Evolutionary conservation across 495 filamentous ascomycete species (phyloP).

Genomic region (Friedmanniomyces endolithicus): DNA sequence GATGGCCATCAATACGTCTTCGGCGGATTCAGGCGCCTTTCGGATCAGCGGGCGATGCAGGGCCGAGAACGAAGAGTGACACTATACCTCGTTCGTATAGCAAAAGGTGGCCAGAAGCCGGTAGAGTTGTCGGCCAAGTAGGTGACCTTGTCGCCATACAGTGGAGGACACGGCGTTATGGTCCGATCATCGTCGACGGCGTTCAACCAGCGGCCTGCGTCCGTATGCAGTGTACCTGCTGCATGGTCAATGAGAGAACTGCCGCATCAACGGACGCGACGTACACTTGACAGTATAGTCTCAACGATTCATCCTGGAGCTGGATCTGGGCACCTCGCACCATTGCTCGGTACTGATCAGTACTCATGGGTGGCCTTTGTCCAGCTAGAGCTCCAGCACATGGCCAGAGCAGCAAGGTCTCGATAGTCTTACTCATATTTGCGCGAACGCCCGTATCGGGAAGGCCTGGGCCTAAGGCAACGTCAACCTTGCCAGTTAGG

Average conservation of each 20-base stretch:
- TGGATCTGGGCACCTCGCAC: constrained; percentile 2
- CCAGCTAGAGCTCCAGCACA: neutral
- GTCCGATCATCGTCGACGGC: neutral
- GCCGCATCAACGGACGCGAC: neutral
- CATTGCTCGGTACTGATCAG: neutral
- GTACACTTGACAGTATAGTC: constrained; percentile 14
- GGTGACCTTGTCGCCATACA: too few relatives aligned
- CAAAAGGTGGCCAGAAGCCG: neutral
- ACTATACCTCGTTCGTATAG: neutral
- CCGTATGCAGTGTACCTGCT: neutral
- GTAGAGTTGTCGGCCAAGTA: neutral
- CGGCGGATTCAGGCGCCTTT: too few relatives aligned
- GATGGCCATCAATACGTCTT: too few relatives aligned
- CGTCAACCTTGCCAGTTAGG: neutral
- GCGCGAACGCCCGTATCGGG: neutral
- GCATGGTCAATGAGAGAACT: too few relatives aligned
- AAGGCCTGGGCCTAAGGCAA: neutral
- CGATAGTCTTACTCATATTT: constrained; percentile 3
- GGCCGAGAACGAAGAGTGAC: too few relatives aligned
- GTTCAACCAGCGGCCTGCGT: neutral
- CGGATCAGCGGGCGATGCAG: too few relatives aligned
- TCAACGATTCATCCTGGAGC: constrained; percentile 6
- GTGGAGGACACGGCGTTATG: too few relatives aligned
- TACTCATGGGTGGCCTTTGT: constrained; percentile 2
- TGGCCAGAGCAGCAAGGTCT: constrained; percentile 10